These are phyloP conservation scores for Ceratocystis colombiana DNA, from an alignment of 2,329 filamentous ascomycete genomes.

Conservation along the genomic window DNA sequence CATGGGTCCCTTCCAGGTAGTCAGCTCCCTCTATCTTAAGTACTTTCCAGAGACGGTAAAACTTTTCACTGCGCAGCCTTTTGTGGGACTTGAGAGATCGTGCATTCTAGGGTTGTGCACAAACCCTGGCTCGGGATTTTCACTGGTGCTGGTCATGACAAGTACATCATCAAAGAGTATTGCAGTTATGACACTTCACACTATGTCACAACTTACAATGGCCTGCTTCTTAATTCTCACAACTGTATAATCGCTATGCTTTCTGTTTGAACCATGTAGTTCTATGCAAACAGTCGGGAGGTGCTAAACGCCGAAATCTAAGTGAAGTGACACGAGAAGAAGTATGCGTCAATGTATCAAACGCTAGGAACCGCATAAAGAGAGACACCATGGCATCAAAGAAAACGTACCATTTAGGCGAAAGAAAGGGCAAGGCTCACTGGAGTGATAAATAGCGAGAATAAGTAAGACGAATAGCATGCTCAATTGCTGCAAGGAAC, in stretches of 20 bases:
- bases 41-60: neutral
- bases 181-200: too few species aligned
- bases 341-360: neutral
- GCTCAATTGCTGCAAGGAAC: neutral
- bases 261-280: too few species aligned
- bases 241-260: too few species aligned
- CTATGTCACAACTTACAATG: too few species aligned
- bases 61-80: neutral
- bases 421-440: neutral
- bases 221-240: too few species aligned
- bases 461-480: neutral
- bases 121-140: neutral
- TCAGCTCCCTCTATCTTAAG: neutral
- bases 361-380: neutral
- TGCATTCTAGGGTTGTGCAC: neutral
- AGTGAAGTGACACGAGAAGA: neutral
- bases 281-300: too few species aligned
- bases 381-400: neutral
- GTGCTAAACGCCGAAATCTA: too few species aligned
- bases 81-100: neutral
- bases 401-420: neutral
- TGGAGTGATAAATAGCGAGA: neutral
- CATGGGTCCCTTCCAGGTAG: neutral
- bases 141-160: neutral
- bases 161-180: neutral